Conservation (phyloP, 208 protist genomes). For the Blechomonas ayalai region DNA sequence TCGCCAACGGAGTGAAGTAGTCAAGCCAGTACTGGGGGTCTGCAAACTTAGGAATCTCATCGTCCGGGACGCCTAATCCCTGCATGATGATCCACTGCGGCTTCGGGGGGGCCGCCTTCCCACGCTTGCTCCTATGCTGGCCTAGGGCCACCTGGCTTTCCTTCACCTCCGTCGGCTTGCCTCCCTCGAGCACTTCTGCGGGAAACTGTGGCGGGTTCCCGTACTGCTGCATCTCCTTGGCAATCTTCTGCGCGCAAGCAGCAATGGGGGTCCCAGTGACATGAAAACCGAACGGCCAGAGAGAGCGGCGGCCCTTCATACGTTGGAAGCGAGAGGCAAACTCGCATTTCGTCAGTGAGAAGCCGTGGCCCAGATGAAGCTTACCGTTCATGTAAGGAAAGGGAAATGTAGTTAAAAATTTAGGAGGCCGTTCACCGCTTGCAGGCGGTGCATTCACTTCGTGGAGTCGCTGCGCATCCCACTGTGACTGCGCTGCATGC, state of each 20-base stretch:
- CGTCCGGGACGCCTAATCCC: conserved; percentile 91
- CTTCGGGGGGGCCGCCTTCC: conserved; percentile 87
- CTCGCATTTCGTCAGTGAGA: conserved; percentile 99
- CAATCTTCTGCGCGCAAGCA: conserved; percentile 98
- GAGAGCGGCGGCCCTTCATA: conserved; percentile 93
- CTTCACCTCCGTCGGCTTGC: conserved; percentile 23
- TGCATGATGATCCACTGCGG: conserved; percentile 99
- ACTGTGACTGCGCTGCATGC: conserved; percentile 45
- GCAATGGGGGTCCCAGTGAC: conserved; percentile 99
- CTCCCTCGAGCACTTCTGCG: conserved; percentile 21
- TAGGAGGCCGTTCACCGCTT: conserved; percentile 50
- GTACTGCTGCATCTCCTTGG: conserved; percentile 76
- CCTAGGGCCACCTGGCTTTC: conserved; percentile 17
- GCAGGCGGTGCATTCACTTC: conserved; percentile 53
- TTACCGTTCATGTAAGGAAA: conserved; percentile 99
- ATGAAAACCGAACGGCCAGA: conserved; percentile 99
- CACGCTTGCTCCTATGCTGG: conserved; percentile 76
- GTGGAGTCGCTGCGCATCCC: conserved; percentile 54
- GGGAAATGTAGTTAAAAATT: conserved; percentile 99
- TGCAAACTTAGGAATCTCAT: conserved; percentile 97
- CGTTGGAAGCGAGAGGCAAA: conserved; percentile 97
- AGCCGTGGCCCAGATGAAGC: conserved; percentile 99
- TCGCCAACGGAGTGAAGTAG: conserved; percentile 98
- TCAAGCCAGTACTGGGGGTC: conserved; percentile 98
- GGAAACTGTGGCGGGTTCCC: conserved; percentile 90